Conservation (phyloP, 2,329 filamentous ascomycete genomes). For the Aureobasidium sp. region DNA sequence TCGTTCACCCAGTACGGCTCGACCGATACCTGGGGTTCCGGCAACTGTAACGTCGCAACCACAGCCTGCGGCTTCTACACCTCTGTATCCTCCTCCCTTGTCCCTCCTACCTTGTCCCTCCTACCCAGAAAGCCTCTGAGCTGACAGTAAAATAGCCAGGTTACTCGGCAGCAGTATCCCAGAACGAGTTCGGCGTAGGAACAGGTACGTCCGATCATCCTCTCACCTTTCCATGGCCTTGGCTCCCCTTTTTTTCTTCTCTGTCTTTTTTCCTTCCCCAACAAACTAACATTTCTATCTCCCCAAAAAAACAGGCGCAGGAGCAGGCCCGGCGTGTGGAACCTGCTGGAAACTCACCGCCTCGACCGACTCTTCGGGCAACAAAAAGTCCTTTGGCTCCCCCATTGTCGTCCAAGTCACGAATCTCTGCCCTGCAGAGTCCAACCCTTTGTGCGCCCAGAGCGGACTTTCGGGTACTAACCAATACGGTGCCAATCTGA, state of each 20-base stretch:
- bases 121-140: neutral
- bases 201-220: no score
- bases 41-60: slow-evolving; percentile 33
- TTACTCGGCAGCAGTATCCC: slow-evolving; percentile 33
- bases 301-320: no score
- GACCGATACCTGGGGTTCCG: slow-evolving; percentile 28
- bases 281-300: no score
- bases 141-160: slow-evolving; percentile 21
- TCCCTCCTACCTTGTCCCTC: no score
- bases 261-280: no score
- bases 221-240: no score
- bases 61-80: slow-evolving; percentile 34
- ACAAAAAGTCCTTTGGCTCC: slow-evolving; percentile 10
- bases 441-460: slow-evolving; percentile 35
- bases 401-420: slow-evolving; percentile 35
- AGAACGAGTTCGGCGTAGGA: slow-evolving; percentile 35
- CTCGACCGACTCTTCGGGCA: slow-evolving; percentile 30
- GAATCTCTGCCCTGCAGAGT: slow-evolving; percentile 35
- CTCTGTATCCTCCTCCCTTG: slow-evolving; percentile 3
- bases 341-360: slow-evolving; percentile 35
- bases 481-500: slow-evolving; percentile 35
- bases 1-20: slow-evolving; percentile 33
- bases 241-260: no score
- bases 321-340: slow-evolving; percentile 35
- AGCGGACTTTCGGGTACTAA: slow-evolving; percentile 29